phyloP scores from a whole-genome alignment of 129 eudicot genomes.

The Apium graveolens region DNA sequence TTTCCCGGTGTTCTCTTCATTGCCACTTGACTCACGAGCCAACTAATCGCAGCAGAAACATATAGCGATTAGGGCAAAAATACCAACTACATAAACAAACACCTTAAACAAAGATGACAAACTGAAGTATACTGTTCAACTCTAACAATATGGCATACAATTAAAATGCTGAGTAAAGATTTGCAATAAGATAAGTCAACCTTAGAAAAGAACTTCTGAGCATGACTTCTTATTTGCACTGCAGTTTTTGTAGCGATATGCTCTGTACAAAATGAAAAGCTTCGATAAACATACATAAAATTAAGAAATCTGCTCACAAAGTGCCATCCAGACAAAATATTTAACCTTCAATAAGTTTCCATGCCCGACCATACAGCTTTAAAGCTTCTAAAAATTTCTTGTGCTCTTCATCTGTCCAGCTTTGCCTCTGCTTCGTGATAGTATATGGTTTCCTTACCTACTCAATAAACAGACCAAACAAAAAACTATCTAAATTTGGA shows the following conservation, averaged over 20 bases:
- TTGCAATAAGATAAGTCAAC: slow-evolving; percentile 31
- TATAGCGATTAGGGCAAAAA: not conserved
- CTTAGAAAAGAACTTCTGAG: slow-evolving; percentile 93
- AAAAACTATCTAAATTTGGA: slow-evolving; percentile 1
- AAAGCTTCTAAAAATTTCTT: slow-evolving; percentile 80
- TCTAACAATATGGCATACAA: slow-evolving; percentile 19
- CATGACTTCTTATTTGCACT: slow-evolving; percentile 97
- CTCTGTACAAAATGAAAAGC: slow-evolving; percentile 37
- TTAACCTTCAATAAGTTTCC: slow-evolving; percentile 80
- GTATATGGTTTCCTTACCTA: slow-evolving; percentile 86
- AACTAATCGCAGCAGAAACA: slow-evolving; percentile 30
- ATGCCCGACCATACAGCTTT: slow-evolving; percentile 80
- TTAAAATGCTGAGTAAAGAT: slow-evolving; percentile 22
- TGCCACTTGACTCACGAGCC: slow-evolving; percentile 58
- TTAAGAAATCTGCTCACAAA: not conserved
- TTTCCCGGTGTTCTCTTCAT: slow-evolving; percentile 41
- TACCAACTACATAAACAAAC: not conserved
- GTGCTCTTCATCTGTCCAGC: slow-evolving; percentile 97
- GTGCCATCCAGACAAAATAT: not conserved
- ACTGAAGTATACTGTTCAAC: slow-evolving; percentile 8
- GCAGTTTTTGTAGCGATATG: slow-evolving; percentile 96
- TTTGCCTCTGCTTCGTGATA: slow-evolving; percentile 76
- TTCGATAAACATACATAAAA: slow-evolving; percentile 3
- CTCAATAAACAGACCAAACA: not conserved
- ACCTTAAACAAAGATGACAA: not conserved